Base-by-base conservation (phyloP, 2,329 filamentous ascomycete genomes). In the Stemphylium vesicarium region DNA sequence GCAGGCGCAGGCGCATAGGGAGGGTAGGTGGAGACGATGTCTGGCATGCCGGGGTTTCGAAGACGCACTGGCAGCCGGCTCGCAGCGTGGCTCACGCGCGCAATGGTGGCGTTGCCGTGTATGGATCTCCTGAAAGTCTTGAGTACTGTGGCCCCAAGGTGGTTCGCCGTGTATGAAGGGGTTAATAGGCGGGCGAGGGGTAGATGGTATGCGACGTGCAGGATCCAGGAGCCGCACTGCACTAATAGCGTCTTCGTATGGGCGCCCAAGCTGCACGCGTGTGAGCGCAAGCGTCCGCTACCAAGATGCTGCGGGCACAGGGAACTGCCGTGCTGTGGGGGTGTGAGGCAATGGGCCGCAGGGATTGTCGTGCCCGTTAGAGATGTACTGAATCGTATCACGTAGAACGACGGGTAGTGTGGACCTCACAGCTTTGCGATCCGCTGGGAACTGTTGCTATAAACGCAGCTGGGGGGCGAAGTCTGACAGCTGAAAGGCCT, bases 321-420 rank as follows among this genome's bases (percentile, higher is more conserved):
- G 71, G 66, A 71, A 72, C 69, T 72, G 70, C 71, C 70, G 71
- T 73, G 68, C 60, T 70, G 67, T 71, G 68, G 68, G 69, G 70
- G 70, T 65, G 61, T 63, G 56, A 60, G 56, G 47, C 55, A 56
- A 57, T 63, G 59, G 52, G 45, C 48, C 36, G 60, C 66, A 68
- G 67, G 65, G 63, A 57, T 56, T 45, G 54, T 53, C 46, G 60
- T 52, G 56, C 55, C 48, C 38, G 53, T 60, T 53, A 50, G 58
- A 61, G 54, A 58, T 37, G 60, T 57, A 57, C 56, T 50, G 52
- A 56, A 54, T 63, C 62, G 60, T 58, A 59, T 54, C 58, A 55
- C 45, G 44, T 50, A 50, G 56, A 57, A 43, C 49, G 52, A 56
- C 60, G 53, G 60, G 59, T 56, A 50, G 53, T 46, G 56, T 50